Evolutionary conservation across 495 filamentous ascomycete species (phyloP).

Genomic region (Cladorrhinum samala): DNA sequence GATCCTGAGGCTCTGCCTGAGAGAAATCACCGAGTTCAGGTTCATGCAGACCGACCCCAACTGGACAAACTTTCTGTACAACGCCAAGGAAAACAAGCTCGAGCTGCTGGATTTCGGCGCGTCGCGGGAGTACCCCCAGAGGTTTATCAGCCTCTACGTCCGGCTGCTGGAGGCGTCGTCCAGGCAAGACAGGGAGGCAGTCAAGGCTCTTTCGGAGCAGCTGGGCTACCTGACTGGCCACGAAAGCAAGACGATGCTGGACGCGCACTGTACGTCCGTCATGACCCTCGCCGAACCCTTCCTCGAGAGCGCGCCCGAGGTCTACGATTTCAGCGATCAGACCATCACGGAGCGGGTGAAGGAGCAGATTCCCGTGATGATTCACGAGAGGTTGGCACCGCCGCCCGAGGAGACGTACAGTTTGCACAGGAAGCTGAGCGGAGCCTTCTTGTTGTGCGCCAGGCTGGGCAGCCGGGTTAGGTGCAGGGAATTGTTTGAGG

Average conservation of each 20-base stretch:
- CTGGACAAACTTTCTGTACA: slow-evolving; percentile 99
- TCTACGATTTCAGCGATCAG: slow-evolving; percentile 90
- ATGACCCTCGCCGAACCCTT: slow-evolving; percentile 91
- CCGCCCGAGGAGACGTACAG: slow-evolving; percentile 98
- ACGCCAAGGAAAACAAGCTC: slow-evolving; percentile 61
- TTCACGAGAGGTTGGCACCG: slow-evolving; percentile 77
- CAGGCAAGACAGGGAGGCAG: slow-evolving; percentile 53
- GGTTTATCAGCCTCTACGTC: slow-evolving; percentile 76
- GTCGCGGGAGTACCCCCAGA: slow-evolving; percentile 71
- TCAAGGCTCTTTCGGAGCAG: slow-evolving; percentile 64
- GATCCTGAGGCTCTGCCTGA: slow-evolving; percentile 84
- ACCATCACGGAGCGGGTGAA: slow-evolving; percentile 92
- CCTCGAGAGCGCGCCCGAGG: slow-evolving; percentile 60
- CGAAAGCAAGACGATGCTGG: slow-evolving; percentile 73
- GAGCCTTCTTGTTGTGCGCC: slow-evolving; percentile 90
- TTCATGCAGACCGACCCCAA: slow-evolving; percentile 99
- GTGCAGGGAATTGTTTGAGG: slow-evolving; percentile 75
- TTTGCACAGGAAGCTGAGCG: slow-evolving; percentile 90
- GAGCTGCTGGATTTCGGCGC: slow-evolving; percentile 97
- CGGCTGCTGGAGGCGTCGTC: slow-evolving; percentile 71
- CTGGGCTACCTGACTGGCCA: slow-evolving; percentile 90
- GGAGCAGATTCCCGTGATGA: slow-evolving; percentile 82
- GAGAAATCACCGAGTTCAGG: slow-evolving; percentile 85
- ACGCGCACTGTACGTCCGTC: slow-evolving; percentile 78
- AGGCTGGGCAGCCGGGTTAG: slow-evolving; percentile 71